Evolutionary conservation across 208 protist genomes (phyloP).

Genomic region (Endotrypanum monterogeii): DNA sequence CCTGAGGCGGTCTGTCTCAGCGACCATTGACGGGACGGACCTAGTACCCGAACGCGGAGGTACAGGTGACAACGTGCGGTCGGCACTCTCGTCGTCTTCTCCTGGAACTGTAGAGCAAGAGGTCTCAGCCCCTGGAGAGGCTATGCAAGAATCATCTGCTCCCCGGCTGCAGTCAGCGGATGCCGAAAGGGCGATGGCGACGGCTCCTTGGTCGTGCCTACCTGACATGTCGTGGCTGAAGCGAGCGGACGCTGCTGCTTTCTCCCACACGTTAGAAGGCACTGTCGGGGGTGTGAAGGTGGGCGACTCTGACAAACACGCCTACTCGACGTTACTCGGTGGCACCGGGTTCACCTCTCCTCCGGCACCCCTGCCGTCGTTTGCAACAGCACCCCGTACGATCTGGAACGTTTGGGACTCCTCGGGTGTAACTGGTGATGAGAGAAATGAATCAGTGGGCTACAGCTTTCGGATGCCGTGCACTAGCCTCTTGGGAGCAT

Average conservation of each 20-base stretch:
- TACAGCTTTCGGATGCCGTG: conserved; percentile 3
- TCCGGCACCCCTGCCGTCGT: not conserved
- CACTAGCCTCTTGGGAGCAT: not conserved
- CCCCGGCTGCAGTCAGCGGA: not conserved
- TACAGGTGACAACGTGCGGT: not conserved
- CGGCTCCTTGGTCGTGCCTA: conserved; percentile 2
- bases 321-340: not conserved
- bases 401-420: not conserved
- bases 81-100: not conserved
- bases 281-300: not conserved
- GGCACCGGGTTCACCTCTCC: not conserved
- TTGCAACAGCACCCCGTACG: not conserved
- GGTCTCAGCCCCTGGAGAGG: not conserved
- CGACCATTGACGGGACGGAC: not conserved
- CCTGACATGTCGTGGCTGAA: not conserved
- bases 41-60: not conserved
- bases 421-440: not conserved
- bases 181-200: not conserved
- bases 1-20: conserved; percentile 10
- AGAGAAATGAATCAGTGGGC: not conserved
- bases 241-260: not conserved
- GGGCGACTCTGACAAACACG: not conserved
- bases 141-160: not conserved
- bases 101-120: not conserved
- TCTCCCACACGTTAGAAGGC: not conserved